A percentile compares a stretch with the other conserved stretches of the same genome.
phyloP scores from a whole-genome alignment of 306 rosid species.

The Oemleria cerasiformis region DNA sequence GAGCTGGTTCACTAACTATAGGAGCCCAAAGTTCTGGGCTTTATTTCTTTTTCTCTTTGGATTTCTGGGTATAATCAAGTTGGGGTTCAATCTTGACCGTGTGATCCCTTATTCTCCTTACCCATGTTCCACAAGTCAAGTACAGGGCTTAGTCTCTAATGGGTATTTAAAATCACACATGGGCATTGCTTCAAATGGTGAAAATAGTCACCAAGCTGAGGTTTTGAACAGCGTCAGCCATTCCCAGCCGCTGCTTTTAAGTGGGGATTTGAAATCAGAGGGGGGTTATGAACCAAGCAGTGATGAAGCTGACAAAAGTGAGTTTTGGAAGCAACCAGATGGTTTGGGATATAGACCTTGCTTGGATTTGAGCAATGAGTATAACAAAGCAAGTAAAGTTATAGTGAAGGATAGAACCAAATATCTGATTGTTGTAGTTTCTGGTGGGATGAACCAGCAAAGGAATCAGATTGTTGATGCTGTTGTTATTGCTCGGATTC shows the following conservation, averaged over 20 bases:
- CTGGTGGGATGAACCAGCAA: slow-evolving; percentile 98
- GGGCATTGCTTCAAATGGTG: slow-evolving; percentile 16
- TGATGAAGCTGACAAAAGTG: slow-evolving; percentile 19
- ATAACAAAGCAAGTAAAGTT: slow-evolving; percentile 45
- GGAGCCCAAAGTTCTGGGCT: slow-evolving; percentile 50
- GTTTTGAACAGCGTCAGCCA: slow-evolving; percentile 3
- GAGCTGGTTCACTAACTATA: slow-evolving; percentile 27
- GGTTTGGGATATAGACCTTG: slow-evolving; percentile 86
- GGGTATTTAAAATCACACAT: slow-evolving; percentile 26
- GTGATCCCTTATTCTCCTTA: slow-evolving; percentile 40
- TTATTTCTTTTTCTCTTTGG: slow-evolving; percentile 53
- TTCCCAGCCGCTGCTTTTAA: slow-evolving; percentile 27
- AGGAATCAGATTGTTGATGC: slow-evolving; percentile 99
- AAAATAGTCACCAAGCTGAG: slow-evolving; percentile 26
- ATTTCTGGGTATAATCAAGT: slow-evolving; percentile 59
- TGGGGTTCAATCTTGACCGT: slow-evolving; percentile 41
- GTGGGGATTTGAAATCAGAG: slow-evolving; percentile 33
- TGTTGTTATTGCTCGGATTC: slow-evolving; percentile 94
- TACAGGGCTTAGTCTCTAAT: slow-evolving; percentile 31
- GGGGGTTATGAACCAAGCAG: slow-evolving; percentile 15
- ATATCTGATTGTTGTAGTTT: slow-evolving; percentile 80
- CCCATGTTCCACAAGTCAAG: slow-evolving; percentile 49
- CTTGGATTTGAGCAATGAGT: slow-evolving; percentile 57
- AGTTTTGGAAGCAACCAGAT: slow-evolving; percentile 87
- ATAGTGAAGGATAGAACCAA: slow-evolving; percentile 53